Evolutionary conservation across 768 basidiomycete genomes (phyloP).

Genomic region (Suillus americanus): DNA sequence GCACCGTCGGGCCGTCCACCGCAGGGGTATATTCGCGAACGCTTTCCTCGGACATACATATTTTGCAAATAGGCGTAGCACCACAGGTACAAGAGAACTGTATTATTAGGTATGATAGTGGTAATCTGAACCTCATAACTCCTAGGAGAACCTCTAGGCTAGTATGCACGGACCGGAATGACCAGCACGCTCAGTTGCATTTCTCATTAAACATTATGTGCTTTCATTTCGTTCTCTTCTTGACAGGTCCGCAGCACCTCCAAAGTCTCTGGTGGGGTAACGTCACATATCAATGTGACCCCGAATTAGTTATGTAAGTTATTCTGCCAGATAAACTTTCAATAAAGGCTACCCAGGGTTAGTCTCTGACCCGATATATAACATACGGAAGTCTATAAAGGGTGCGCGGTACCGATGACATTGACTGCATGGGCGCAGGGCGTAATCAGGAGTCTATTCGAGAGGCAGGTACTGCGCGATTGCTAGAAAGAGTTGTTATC

Average conservation of each 20-base stretch:
- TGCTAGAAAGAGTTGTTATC: too few relatives aligned
- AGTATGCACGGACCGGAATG: neutral
- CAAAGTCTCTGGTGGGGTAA: neutral
- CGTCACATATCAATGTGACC: neutral
- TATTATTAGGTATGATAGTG: neutral
- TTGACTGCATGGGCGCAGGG: too few relatives aligned
- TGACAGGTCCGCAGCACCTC: neutral
- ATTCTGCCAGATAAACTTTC: neutral
- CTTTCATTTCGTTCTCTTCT: neutral
- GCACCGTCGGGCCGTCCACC: neutral
- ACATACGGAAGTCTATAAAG: neutral
- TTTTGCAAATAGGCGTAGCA: neutral
- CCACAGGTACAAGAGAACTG: too few relatives aligned
- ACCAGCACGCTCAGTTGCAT: too few relatives aligned
- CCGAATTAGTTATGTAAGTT: neutral
- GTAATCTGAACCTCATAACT: neutral
- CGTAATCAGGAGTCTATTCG: too few relatives aligned
- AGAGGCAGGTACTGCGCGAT: neutral
- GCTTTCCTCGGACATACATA: neutral
- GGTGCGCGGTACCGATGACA: neutral
- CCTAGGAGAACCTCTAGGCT: neutral
- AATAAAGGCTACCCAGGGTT: neutral
- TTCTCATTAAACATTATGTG: too few relatives aligned
- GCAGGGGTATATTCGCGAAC: neutral
- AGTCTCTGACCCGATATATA: neutral